A percentile compares a stretch with the other conserved stretches of the same genome.
These are phyloP conservation scores for Rhodamnia rubescens DNA, from an alignment of 345 rosid species.

Conservation along the genomic window DNA sequence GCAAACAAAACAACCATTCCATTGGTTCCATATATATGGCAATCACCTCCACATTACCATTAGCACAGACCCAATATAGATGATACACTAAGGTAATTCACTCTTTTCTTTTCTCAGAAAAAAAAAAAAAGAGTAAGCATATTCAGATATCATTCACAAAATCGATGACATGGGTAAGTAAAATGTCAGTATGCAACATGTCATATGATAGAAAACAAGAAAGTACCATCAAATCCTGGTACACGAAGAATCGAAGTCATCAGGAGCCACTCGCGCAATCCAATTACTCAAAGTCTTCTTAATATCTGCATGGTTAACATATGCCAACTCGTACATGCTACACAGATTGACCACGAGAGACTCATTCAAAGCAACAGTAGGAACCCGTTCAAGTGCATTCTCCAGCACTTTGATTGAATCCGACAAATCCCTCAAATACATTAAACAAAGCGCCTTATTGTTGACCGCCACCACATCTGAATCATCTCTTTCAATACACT, in stretches of 20 bases:
- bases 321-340: conserved; percentile 97
- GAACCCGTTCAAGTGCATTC: conserved; percentile 76
- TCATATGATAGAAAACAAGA: background rate
- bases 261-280: conserved; percentile 87
- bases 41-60: background rate
- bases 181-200: background rate
- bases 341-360: conserved; percentile 83
- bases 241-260: conserved; percentile 88
- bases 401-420: conserved; percentile 91
- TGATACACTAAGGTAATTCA: background rate
- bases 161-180: background rate
- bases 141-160: background rate
- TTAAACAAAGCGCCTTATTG: conserved; percentile 83
- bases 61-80: background rate
- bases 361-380: conserved; percentile 77
- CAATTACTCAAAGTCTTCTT: conserved; percentile 78
- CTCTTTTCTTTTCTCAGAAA: background rate
- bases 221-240: conserved; percentile 50
- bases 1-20: background rate
- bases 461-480: conserved; percentile 66
- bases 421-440: conserved; percentile 80
- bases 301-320: conserved; percentile 75
- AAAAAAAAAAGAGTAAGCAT: background rate
- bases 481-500: conserved; percentile 79
- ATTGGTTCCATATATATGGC: background rate